These are phyloP conservation scores for Lentinula aciculospora DNA, from an alignment of 768 basidiomycete genomes.

Conservation along the genomic window DNA sequence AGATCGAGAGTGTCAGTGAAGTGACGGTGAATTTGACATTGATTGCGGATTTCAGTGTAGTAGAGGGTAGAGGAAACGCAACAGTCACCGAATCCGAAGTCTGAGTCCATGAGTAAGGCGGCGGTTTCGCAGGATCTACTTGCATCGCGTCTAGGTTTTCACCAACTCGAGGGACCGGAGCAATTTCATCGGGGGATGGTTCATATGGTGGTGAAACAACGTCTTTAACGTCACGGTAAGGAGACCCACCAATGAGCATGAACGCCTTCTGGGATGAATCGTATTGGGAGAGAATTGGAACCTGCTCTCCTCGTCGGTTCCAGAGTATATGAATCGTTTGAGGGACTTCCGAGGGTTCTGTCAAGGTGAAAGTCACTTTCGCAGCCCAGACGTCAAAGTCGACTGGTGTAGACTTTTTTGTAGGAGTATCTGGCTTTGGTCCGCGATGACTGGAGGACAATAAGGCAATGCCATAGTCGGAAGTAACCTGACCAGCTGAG, in stretches of 20 bases:
- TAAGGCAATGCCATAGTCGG: slow-evolving; percentile 37
- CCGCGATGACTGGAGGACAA: slow-evolving; percentile 56
- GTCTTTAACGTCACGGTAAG: slow-evolving; percentile 39
- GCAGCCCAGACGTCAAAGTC: slow-evolving; percentile 68
- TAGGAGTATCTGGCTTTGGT: slow-evolving; percentile 12
- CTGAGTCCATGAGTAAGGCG: slow-evolving; percentile 93
- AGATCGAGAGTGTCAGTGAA: slow-evolving; percentile 61
- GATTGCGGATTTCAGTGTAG: slow-evolving; percentile 57
- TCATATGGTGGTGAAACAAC: slow-evolving; percentile 35
- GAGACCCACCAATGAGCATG: slow-evolving; percentile 53
- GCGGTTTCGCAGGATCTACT: slow-evolving; percentile 42
- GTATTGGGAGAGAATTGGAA: slow-evolving; percentile 58
- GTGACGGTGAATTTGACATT: slow-evolving; percentile 59
- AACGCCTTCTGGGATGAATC: slow-evolving; percentile 38
- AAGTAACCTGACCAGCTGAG: slow-evolving; percentile 27
- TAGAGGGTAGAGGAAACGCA: slow-evolving; percentile 76
- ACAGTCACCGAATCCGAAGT: slow-evolving; percentile 78
- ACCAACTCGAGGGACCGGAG: slow-evolving; percentile 57
- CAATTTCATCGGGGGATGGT: slow-evolving; percentile 61
- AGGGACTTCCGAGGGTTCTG: slow-evolving; percentile 15
- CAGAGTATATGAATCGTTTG: slow-evolving; percentile 51
- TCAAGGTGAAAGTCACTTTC: slow-evolving; percentile 38
- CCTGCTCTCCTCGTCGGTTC: slow-evolving; percentile 63
- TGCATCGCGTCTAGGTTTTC: slow-evolving; percentile 45
- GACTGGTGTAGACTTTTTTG: slow-evolving; percentile 22